Base-by-base conservation (phyloP, 768 basidiomycete genomes). In the Leucosporidium yakuticum region DNA sequence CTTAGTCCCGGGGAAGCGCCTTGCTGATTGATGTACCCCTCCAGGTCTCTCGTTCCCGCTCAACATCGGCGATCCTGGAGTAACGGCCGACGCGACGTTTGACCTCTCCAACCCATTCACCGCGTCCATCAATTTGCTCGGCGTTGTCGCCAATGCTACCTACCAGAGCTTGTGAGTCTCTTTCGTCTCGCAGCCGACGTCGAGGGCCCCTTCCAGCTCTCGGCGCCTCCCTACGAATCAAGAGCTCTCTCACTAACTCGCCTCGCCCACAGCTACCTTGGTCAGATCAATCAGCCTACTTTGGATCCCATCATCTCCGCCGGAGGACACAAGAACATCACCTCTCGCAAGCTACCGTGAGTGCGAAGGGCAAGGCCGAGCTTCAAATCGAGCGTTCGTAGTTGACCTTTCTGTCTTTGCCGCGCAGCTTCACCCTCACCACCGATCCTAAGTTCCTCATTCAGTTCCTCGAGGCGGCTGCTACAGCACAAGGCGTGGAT, bases 91-190 rank as follows among this genome's bases (percentile, higher is more conserved):
- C 25, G 79, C 84, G 19, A 79, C 83, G 2, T 88, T 88, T 77
- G 80, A 79, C 2, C 80, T 89, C 44, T 79, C 80, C 25, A 88
- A 89, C 74, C 87, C 87, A 0, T 89, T 89, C 79, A 87, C 86
- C 0, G 86, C 88, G n/a, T 84, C 84, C 75, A 84, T 89, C 76
- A 86, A 85, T 75, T 77, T 89, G 27, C 76, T 86, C n/a, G 77
- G 79, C 54, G 76, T 88, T 23, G 79, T 78, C 7, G 84, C 87
- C 1, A 19, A 57, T 12, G 87, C 84, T 0, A 83, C 81, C 2
- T 87, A 83, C 80, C 80, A 83, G 31, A 80, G 80, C 60, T 74
- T 89, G 34, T 36, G 34, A 36, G 34, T 36, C 12, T 36, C 34
- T 36, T 12, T n/a, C n/a, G n/a, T n/a, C n/a, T n/a, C n/a, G n/a